These are phyloP conservation scores for Penicillium robsamsonii DNA, from an alignment of 495 filamentous ascomycete genomes.

Conservation along the genomic window DNA sequence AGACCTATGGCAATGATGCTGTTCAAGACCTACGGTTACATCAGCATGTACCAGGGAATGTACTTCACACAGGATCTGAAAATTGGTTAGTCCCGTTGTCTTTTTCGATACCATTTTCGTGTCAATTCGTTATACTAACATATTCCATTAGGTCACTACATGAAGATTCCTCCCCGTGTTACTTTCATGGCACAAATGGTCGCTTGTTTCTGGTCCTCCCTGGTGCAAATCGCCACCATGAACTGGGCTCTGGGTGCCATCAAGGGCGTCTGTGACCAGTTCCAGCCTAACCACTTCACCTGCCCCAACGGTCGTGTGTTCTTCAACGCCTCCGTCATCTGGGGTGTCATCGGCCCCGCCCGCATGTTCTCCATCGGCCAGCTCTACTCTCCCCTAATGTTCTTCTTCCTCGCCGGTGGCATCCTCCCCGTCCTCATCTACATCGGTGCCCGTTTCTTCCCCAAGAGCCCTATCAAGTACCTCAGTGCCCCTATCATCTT, in stretches of 20 bases:
- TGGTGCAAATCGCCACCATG: slow-evolving; percentile 59
- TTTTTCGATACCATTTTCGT: background rate
- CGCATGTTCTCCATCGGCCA: slow-evolving; percentile 52
- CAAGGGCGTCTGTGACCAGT: slow-evolving; percentile 46
- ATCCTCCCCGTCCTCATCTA: slow-evolving; percentile 49
- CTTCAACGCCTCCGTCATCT: slow-evolving; percentile 57
- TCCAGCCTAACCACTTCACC: slow-evolving; percentile 54
- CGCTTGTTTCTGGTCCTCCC: slow-evolving; percentile 53
- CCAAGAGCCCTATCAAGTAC: slow-evolving; percentile 39
- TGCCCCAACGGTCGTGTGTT: slow-evolving; percentile 63
- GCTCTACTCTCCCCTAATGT: slow-evolving; percentile 46
- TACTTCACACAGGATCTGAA: slow-evolving; percentile 54
- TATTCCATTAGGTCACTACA: slow-evolving; percentile 53
- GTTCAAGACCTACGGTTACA: slow-evolving; percentile 62
- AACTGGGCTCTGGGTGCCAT: slow-evolving; percentile 62
- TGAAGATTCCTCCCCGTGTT: slow-evolving; percentile 62
- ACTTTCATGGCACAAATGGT: slow-evolving; percentile 59
- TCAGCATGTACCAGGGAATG: slow-evolving; percentile 56
- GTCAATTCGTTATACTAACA: background rate
- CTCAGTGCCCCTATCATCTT: slow-evolving; percentile 51
- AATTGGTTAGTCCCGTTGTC: slow-evolving; percentile 26
- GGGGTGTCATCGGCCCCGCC: slow-evolving; percentile 52
- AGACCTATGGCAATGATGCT: slow-evolving; percentile 63
- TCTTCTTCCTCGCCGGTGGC: slow-evolving; percentile 51
- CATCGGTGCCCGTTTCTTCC: slow-evolving; percentile 44